A percentile compares a stretch with the other conserved stretches of the same genome.
Conservation (phyloP, 2,329 filamentous ascomycete genomes). For the Colletotrichum sp. region DNA sequence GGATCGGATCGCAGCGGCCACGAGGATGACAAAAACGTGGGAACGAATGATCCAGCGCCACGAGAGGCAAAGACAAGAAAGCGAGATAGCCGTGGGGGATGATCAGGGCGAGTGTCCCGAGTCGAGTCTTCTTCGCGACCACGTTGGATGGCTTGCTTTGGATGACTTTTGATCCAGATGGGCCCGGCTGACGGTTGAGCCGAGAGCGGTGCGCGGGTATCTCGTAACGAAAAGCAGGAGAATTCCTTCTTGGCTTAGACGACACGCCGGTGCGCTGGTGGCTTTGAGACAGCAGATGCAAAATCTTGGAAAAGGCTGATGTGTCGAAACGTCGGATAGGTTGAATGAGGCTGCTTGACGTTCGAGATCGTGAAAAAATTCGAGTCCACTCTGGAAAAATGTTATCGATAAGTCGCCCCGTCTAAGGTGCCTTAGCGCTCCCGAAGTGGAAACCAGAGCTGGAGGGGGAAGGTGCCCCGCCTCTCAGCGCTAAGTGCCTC, state of each 20-base stretch:
- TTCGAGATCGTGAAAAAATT: conserved; percentile 17
- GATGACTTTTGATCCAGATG: background rate
- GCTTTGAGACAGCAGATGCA: background rate
- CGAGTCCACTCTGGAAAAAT: background rate
- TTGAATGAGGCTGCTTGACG: background rate
- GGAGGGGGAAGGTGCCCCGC: background rate
- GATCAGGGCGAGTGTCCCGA: background rate
- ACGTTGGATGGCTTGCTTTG: conserved; percentile 6
- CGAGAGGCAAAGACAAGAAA: background rate
- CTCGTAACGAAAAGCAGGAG: background rate
- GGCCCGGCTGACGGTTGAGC: background rate
- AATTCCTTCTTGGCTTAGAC: background rate
- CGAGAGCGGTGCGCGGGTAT: background rate
- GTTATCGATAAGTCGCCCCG: conserved; percentile 10
- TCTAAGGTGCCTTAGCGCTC: background rate
- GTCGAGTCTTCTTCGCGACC: conserved; percentile 7
- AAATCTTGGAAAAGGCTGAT: background rate
- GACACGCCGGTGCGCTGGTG: background rate
- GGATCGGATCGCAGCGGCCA: background rate
- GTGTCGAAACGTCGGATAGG: background rate
- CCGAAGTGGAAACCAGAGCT: background rate
- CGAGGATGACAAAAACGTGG: background rate
- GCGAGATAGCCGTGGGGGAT: background rate
- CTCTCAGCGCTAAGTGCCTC: background rate
- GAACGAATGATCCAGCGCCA: background rate